Evolutionary conservation across 257 asterid genomes (phyloP), one percentile per base, ranked within the genome.

Genomic region (Solanum etuberosum): DNA sequence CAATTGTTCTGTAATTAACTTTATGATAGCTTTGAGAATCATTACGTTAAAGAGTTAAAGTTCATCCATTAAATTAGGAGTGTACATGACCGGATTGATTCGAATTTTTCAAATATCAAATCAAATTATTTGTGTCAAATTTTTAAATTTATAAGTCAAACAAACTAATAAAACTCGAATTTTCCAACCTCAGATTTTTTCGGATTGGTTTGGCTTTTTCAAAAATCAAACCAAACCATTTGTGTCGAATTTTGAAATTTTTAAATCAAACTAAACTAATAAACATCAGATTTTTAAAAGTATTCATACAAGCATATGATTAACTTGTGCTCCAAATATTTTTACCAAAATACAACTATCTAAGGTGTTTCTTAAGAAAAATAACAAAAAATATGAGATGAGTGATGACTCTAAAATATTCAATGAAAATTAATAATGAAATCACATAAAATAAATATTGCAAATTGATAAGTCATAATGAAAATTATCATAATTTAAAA

Each of bases 21-120:
- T 63, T n/a, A 63, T 63, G 34, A 59, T 63, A 25, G 34, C 34
- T 63, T n/a, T 63, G 15, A 25, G 16, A 63, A 63, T 25, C 34
- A 27, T n/a, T 11, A 25, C 18, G 27, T 7, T 57, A 57, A 57
- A 57, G 63, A 54, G 25, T 54, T 54, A 54, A 54, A 54, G 2
- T 54, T 54, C 25, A 54, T 51, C 61, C 9, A 51, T 51, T 16
- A 51, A 51, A 18, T 1, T 51, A 51, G 2, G 61, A 9, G 4
- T 51, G 0, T 18, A 18, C 4, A 51, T 51, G 23, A 18, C 0
- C 0, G 10, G 0, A 3, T 1, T 7, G 23, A 3, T 51, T 18
- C 1, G 0, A 3, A 0, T 18, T 18, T 51, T 51, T 51, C 9
- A 6, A 51, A 0, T 18, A 18, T 51, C 1, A 51, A 51, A 51